Evolutionary conservation across 441 rosid species (phyloP).

Genomic region (Syzygium syzygioides): DNA sequence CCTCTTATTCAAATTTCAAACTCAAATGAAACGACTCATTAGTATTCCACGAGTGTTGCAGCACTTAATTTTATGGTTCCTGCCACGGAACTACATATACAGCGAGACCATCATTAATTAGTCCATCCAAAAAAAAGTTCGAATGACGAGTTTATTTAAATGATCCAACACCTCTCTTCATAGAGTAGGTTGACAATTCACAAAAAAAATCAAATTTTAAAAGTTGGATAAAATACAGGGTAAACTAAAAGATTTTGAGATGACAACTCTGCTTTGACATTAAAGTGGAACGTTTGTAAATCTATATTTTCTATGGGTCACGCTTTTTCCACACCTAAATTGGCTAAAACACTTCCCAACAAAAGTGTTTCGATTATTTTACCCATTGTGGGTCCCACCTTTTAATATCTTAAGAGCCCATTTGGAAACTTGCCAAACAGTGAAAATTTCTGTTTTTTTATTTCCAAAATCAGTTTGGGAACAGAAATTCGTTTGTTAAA

Average conservation of each 20-base stretch:
- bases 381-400: no score
- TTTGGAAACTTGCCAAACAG: no score
- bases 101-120: background rate
- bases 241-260: background rate
- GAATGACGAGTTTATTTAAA: background rate
- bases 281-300: background rate
- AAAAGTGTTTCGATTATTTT: no score
- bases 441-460: no score
- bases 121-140: background rate
- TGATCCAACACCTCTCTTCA: background rate
- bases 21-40: background rate
- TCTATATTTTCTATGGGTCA: background rate
- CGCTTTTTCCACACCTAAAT: no score
- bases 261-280: background rate
- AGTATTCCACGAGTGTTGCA: background rate
- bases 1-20: background rate
- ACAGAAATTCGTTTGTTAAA: no score
- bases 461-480: no score
- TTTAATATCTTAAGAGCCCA: no score
- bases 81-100: background rate
- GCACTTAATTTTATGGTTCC: background rate
- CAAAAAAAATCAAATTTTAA: background rate
- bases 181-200: background rate
- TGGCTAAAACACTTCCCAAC: no score
- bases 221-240: background rate